Base-by-base conservation (phyloP, 1,284 basidiomycete species). In the Microbotryomycetes sp. region DNA sequence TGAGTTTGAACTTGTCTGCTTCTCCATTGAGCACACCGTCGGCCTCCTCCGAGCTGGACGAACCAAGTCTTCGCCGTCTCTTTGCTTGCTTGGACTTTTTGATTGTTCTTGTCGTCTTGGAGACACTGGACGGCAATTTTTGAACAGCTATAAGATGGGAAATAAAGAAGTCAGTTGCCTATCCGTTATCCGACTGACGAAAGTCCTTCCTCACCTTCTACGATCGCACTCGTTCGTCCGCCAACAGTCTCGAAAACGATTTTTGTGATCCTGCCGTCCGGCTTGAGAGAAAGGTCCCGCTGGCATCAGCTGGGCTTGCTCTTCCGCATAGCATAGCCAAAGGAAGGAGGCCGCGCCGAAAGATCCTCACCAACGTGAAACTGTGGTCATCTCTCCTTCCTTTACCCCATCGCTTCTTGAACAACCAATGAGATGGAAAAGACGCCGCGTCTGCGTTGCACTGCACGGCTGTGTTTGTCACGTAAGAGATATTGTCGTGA, bases 161-260 rank as follows among this genome's bases (percentile, higher is more conserved):
- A n/a, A n/a, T n/a, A n/a, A n/a, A n/a, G n/a, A n/a, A n/a, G n/a
- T n/a, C n/a, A n/a, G n/a, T n/a, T n/a, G n/a, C n/a, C n/a, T n/a
- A n/a, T n/a, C n/a, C n/a, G 11, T 41, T 9, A 41, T 41, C 35
- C 35, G 35, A 41, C 35, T 41, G 35, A 41, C n/a, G n/a, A n/a
- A n/a, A n/a, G n/a, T n/a, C n/a, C n/a, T n/a, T n/a, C n/a, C n/a
- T n/a, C n/a, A n/a, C 35, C 35, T 41, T 75, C 73, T 2, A 89
- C 83, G 63, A 83, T 85, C 3, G 88, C 88, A 1, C 86, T 87
- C 0, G 89, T 91, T 16, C 89, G 79, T 1, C 89, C 89, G 4
- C 86, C 87, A 9, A 91, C 86, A 1, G 85, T 88, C 55, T 88
- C 73, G 80, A 85, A 91, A 64, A 82, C 83, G 63, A 91, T 84